A percentile compares a stretch with the other conserved stretches of the same genome.
phyloP scores from a whole-genome alignment of 495 filamentous ascomycete genomes.

The Halenospora varia region DNA sequence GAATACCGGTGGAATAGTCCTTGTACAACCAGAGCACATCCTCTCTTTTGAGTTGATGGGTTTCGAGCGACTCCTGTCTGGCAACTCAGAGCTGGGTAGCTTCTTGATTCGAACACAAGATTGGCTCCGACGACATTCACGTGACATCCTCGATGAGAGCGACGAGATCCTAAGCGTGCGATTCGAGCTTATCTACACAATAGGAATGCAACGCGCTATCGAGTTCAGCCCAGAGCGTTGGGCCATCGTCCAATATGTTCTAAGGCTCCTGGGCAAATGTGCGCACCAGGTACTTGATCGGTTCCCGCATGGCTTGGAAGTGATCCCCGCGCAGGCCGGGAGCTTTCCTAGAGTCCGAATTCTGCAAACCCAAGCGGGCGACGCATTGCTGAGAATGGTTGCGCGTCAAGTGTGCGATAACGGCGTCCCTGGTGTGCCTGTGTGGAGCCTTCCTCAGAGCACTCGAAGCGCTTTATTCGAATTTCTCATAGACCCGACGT shows the following conservation, averaged over 20 bases:
- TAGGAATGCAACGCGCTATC: not conserved
- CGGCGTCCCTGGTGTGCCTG: not conserved
- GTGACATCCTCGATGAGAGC: conserved; percentile 9
- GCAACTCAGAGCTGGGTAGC: conserved; percentile 21
- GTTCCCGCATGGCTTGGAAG: too few species aligned
- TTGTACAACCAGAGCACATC: conserved; percentile 63
- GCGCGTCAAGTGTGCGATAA: not conserved
- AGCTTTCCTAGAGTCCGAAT: not conserved
- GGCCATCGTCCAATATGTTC: not conserved
- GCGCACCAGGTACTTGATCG: not conserved
- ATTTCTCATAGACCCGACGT: too few species aligned
- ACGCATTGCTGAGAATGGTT: not conserved
- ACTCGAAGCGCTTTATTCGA: too few species aligned
- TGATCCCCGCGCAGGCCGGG: not conserved
- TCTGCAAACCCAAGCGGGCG: not conserved
- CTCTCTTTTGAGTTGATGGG: conserved; percentile 64
- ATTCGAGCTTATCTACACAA: conserved; percentile 27
- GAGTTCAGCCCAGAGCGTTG: not conserved
- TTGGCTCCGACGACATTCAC: not conserved
- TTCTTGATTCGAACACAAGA: conserved; percentile 25
- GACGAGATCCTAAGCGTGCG: not conserved
- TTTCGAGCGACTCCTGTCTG: conserved; percentile 39
- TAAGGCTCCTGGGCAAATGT: not conserved
- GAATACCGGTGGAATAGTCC: conserved; percentile 43
- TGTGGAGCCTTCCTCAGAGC: too few species aligned